Evolutionary conservation across 2,329 filamentous ascomycete species (phyloP), one percentile per base, ranked within the genome.

Genomic region (Clathrospora elynae): DNA sequence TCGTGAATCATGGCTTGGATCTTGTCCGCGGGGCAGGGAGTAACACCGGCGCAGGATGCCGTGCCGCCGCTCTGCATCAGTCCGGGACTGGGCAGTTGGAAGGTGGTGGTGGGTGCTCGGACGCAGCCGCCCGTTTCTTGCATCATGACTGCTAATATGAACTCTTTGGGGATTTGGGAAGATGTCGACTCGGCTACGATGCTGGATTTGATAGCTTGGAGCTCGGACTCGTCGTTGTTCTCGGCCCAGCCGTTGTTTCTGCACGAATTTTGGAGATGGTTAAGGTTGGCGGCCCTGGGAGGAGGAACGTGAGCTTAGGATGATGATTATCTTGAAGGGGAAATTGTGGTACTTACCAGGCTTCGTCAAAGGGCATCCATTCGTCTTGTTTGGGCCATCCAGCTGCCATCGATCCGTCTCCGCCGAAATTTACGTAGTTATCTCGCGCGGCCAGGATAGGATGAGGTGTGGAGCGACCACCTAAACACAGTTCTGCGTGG

Each of bases 71-170:
- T 63, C 57, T 78, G 75, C 67, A 78, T 73, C n/a, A 78, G 49
- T 2, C 75, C 75, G 1, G 75, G 75, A 50, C 77, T 78, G 20
- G 49, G 46, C 51, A 72, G 66, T 22, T 61, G 61, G 53, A 72
- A 71, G 46, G 64, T 58, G 2, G 75, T 75, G 1, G 73, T 75
- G 11, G 66, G 66, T 28, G 69, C 75, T 35, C 73, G 71, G 2
- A 76, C 72, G 48, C 75, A 77, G 35, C 74, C 75, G 40, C 70
- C 71, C 23, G 68, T 72, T 53, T 77, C 75, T 54, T 77, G 74
- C 57, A 77, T 67, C 22, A 75, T 57, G 31, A 73, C 67, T 23
- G 73, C 72, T 25, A 77, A 61, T 42, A 77, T 70, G 63, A 74
- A 72, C 23, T 70, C 65, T n/a, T 64, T 37, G 36, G 72, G 67